phyloP scores from a whole-genome alignment of 805 yeast genomes.

The Zygotorulaspora florentina region DNA sequence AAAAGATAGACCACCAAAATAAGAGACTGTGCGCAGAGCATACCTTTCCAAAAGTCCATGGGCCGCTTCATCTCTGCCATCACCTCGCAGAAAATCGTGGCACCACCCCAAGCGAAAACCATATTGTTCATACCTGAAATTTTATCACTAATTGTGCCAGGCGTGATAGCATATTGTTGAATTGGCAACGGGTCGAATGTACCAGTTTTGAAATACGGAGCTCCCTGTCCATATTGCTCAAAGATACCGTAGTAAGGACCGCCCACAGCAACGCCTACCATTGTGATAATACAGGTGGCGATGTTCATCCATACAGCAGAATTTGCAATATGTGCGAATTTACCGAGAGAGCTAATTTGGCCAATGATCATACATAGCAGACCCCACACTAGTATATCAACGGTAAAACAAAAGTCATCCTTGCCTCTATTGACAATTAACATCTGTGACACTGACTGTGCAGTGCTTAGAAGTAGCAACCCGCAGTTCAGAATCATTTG shows the following conservation, averaged over 20 bases:
- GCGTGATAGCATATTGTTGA: constrained; percentile 27
- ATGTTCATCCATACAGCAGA: constrained; percentile 46
- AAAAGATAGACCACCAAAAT: constrained; percentile 40
- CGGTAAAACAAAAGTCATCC: constrained; percentile 39
- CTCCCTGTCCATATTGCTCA: constrained; percentile 14
- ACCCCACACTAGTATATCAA: constrained; percentile 42
- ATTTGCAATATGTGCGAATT: constrained; percentile 42
- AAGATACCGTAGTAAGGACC: constrained; percentile 38
- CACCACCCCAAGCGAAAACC: constrained; percentile 49
- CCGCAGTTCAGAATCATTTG: constrained; percentile 45
- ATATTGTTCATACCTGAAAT: constrained; percentile 42
- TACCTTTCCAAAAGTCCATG: constrained; percentile 46
- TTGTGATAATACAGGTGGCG: constrained; percentile 41
- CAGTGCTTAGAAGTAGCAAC: constrained; percentile 39
- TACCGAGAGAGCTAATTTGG: constrained; percentile 39
- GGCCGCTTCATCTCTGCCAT: constrained; percentile 48
- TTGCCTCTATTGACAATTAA: constrained; percentile 19
- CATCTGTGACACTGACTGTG: constrained; percentile 42
- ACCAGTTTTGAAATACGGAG: constrained; percentile 14
- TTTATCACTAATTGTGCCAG: constrained; percentile 30
- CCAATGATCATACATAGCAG: constrained; percentile 42
- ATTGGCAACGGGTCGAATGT: constrained; percentile 15
- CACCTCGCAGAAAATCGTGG: constrained; percentile 46
- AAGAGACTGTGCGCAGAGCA: constrained; percentile 40
- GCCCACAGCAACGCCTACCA: constrained; percentile 39